Base-by-base conservation (phyloP, 352 stramenopile species). In the Sclerospora graminicola region DNA sequence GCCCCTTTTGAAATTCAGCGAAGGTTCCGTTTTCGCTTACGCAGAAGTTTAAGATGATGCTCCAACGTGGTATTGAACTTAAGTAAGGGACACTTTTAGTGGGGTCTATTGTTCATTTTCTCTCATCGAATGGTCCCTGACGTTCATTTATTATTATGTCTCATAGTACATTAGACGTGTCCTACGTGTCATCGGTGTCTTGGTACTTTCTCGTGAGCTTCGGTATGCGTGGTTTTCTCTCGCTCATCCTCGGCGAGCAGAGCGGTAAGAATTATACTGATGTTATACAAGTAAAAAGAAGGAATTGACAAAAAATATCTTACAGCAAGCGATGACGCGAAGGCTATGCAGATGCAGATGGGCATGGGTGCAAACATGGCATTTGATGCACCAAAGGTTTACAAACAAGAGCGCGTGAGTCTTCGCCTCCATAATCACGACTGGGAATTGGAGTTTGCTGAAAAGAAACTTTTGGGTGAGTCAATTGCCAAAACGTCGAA, bases 181-280 rank as follows among this genome's bases (percentile, higher is more conserved):
- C 83, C 44, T 99, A 99, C 66, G 96, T 99, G 18, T 97, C 80
- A 19, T 97, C 81, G 40, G 79, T 98, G 14, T 97, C 83, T 49
- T 98, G 95, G 95, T 99, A 99, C 66, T 98, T 99, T 69, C 80
- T 99, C 49, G 91, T 98, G 38, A 98, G 98, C 85, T 99, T 98
- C 59, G 96, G 95, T 54, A 86, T 99, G 51, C 86, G 93, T 50
- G 91, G 86, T 30, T 97, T 99, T 53, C 94, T 98, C 41, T 86
- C 80, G 56, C 77, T 99, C 29, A 93, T 97, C 42, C 85, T 98
- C 40, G 94, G 96, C 33, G 91, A 97, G 41, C 66, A 95, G 52
- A 81, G 60, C 33, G 76, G 81, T 86, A 68, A 31, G 62, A n/a
- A n/a, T n/a, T n/a, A n/a, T n/a, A n/a, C n/a, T n/a, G n/a, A n/a